Evolutionary conservation across 371 early-diverging fungal species (phyloP).

Genomic region (Encephalitozoon romaleae): DNA sequence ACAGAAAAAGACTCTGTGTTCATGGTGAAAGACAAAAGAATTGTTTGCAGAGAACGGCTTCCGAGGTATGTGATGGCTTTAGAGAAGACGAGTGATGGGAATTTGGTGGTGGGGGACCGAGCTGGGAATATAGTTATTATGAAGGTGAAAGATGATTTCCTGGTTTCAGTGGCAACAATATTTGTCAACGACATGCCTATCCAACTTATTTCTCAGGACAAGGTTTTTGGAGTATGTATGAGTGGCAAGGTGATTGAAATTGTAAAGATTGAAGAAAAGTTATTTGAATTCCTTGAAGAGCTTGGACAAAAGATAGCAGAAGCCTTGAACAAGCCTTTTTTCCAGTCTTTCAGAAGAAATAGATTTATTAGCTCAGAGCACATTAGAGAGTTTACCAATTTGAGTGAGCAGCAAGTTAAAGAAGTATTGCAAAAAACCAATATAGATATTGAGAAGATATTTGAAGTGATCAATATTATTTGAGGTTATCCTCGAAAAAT

Average conservation of each 20-base stretch:
- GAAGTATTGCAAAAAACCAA: neutral
- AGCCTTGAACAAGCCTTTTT: neutral
- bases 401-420: neutral
- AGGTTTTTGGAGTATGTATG: neutral
- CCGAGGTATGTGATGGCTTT: neutral
- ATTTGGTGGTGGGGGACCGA: neutral
- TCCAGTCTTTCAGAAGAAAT: neutral
- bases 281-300: neutral
- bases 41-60: neutral
- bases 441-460: neutral
- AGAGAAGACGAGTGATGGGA: neutral
- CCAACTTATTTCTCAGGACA: neutral
- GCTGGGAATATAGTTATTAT: neutral
- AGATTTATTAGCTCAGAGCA: neutral
- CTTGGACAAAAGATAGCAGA: neutral
- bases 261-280: neutral
- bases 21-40: neutral
- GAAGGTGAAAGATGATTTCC: neutral
- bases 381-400: neutral
- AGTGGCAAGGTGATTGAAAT: neutral
- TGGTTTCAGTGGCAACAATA: neutral
- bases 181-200: neutral
- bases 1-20: slow-evolving; percentile 5
- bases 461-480: neutral
- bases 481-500: neutral